Conservation (phyloP, 2,329 filamentous ascomycete genomes). For the Beauveria rudraprayagi region DNA sequence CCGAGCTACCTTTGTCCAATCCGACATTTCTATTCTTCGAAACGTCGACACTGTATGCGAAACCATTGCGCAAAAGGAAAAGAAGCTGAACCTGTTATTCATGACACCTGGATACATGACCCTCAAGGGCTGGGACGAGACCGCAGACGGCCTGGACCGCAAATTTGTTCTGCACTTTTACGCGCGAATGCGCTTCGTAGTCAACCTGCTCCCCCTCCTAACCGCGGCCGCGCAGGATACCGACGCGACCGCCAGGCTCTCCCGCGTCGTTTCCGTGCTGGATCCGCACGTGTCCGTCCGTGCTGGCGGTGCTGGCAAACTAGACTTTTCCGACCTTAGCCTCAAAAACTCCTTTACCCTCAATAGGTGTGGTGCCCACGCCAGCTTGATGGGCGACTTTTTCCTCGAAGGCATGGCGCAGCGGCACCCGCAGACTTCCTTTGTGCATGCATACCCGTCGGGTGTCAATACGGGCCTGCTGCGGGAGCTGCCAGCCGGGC, state of each 20-base stretch:
- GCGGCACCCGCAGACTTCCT: slow-evolving; percentile 28
- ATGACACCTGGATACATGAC: slow-evolving; percentile 25
- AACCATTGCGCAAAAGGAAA: slow-evolving; percentile 32
- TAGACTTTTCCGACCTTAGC: slow-evolving; percentile 34
- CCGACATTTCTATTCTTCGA: slow-evolving; percentile 37
- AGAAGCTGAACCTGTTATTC: slow-evolving; percentile 35
- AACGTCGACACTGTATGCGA: slow-evolving; percentile 39
- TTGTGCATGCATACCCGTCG: slow-evolving; percentile 25
- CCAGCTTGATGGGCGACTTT: slow-evolving; percentile 39
- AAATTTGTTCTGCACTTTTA: slow-evolving; percentile 46
- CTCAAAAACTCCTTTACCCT: slow-evolving; percentile 22
- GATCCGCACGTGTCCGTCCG: slow-evolving; percentile 14
- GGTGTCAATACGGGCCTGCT: slow-evolving; percentile 16
- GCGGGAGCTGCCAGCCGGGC: not conserved
- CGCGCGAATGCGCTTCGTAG: slow-evolving; percentile 45
- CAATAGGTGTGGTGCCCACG: slow-evolving; percentile 26
- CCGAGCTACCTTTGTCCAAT: slow-evolving; percentile 33
- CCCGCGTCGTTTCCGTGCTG: slow-evolving; percentile 40
- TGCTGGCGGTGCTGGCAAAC: slow-evolving; percentile 24
- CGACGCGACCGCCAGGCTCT: slow-evolving; percentile 17
- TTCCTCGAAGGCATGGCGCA: slow-evolving; percentile 36
- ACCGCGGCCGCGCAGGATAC: slow-evolving; percentile 14
- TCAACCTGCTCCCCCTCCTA: slow-evolving; percentile 48
- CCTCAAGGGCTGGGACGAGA: slow-evolving; percentile 32
- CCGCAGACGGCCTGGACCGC: slow-evolving; percentile 45